These are phyloP conservation scores for Alternaria incomplexa DNA, from an alignment of 2,329 filamentous ascomycete genomes.

Conservation along the genomic window DNA sequence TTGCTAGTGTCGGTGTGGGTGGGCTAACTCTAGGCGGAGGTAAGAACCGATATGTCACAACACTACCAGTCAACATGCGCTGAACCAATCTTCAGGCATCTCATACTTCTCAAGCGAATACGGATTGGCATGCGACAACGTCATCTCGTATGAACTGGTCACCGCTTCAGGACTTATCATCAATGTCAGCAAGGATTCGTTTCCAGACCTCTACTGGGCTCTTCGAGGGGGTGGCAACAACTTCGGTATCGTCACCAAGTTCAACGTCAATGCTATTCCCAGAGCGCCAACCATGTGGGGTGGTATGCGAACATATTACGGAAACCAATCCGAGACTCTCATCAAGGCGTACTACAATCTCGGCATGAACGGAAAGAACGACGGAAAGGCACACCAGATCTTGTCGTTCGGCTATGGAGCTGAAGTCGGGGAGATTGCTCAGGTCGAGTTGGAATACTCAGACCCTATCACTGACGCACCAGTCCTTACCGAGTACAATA, in stretches of 20 bases:
- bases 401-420: conserved; percentile 28
- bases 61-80: conserved; percentile 13
- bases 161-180: conserved; percentile 26
- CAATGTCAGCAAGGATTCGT: conserved; percentile 28
- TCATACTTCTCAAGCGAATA: conserved; percentile 22
- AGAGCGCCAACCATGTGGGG: conserved; percentile 37
- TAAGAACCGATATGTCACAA: not conserved
- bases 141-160: conserved; percentile 39
- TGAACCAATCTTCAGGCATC: conserved; percentile 28
- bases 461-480: conserved; percentile 32
- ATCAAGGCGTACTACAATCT: conserved; percentile 36
- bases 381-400: conserved; percentile 35
- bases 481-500: conserved; percentile 34
- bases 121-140: conserved; percentile 43
- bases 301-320: conserved; percentile 20
- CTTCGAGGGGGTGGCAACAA: conserved; percentile 47
- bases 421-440: conserved; percentile 13
- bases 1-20: conserved; percentile 25
- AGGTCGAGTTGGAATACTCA: conserved; percentile 28
- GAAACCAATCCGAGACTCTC: conserved; percentile 20
- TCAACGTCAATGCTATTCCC: conserved; percentile 27
- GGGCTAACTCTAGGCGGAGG: conserved; percentile 34
- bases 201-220: conserved; percentile 49
- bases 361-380: conserved; percentile 25
- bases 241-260: conserved; percentile 45